These are phyloP conservation scores for Myxozyma kluyveri DNA, from an alignment of 805 yeast species.

Conservation along the genomic window DNA sequence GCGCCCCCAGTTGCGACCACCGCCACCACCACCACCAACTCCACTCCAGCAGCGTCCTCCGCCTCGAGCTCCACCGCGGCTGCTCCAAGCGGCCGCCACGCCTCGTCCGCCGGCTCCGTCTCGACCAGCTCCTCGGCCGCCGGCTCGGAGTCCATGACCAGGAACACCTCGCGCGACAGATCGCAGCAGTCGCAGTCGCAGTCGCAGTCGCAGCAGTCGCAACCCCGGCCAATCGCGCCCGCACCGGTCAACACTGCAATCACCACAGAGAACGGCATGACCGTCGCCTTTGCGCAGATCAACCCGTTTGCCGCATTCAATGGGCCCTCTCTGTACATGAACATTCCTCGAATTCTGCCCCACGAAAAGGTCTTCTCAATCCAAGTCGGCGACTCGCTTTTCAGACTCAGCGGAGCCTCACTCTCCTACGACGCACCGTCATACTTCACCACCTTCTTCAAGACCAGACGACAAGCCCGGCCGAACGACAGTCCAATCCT, in stretches of 20 bases:
- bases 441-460: constrained; percentile 74
- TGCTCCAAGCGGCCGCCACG: too few species aligned
- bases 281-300: constrained; percentile 3
- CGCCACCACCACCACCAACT: too few species aligned
- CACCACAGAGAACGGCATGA: constrained; percentile 7
- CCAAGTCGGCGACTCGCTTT: constrained; percentile 31
- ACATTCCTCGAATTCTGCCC: constrained; percentile 25
- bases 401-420: constrained; percentile 51
- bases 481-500: constrained; percentile 42
- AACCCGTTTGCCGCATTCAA: constrained; percentile 5
- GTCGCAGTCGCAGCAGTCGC: not conserved
- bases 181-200: not conserved
- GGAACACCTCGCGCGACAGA: too few species aligned
- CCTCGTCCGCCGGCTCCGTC: too few species aligned
- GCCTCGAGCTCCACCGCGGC: too few species aligned
- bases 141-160: too few species aligned
- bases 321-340: constrained; percentile 14
- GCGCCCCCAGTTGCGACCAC: too few species aligned
- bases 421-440: constrained; percentile 79
- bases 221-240: too few species aligned
- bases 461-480: constrained; percentile 35
- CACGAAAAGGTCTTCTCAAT: constrained; percentile 29
- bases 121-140: too few species aligned
- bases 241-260: too few species aligned
- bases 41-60: too few species aligned